Evolutionary conservation across 306 rosid genomes (phyloP).

Genomic region (Mimosa bimucronata): DNA sequence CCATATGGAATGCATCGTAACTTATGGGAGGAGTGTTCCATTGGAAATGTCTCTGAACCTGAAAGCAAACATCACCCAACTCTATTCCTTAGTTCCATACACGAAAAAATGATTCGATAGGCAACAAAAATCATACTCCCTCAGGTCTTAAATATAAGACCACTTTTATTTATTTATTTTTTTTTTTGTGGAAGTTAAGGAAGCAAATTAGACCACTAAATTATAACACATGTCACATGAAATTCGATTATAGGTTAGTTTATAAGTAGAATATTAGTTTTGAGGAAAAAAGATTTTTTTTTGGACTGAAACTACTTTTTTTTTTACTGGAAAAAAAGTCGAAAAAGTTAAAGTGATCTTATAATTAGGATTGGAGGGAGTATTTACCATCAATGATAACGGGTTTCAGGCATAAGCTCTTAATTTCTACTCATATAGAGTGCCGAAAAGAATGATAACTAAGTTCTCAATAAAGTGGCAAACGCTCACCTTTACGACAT

Average conservation of each 20-base stretch:
- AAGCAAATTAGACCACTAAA: too few species aligned
- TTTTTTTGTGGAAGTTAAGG: too few species aligned
- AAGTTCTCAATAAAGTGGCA: neutral
- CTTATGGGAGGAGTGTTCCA: slow-evolving; percentile 90
- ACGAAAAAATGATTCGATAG: slow-evolving; percentile 17
- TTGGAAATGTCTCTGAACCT: slow-evolving; percentile 94
- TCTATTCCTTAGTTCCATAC: slow-evolving; percentile 34
- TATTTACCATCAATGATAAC: neutral
- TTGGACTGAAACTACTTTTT: too few species aligned
- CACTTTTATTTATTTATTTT: too few species aligned
- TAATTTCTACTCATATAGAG: neutral
- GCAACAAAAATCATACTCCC: slow-evolving; percentile 31
- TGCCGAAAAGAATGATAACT: neutral
- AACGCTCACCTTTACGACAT: slow-evolving; percentile 71
- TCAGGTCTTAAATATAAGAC: too few species aligned
- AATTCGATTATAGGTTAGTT: too few species aligned
- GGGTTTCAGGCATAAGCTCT: neutral
- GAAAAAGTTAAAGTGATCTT: too few species aligned
- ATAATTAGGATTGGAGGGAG: too few species aligned
- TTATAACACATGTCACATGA: too few species aligned
- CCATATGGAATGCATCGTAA: slow-evolving; percentile 91
- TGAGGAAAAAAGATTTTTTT: too few species aligned
- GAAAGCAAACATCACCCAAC: slow-evolving; percentile 37
- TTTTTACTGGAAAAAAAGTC: too few species aligned
- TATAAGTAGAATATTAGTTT: too few species aligned